A percentile compares a stretch with the other conserved stretches of the same genome.
Conservation (phyloP, 306 rosid genomes). For the Vigna radiata region DNA sequence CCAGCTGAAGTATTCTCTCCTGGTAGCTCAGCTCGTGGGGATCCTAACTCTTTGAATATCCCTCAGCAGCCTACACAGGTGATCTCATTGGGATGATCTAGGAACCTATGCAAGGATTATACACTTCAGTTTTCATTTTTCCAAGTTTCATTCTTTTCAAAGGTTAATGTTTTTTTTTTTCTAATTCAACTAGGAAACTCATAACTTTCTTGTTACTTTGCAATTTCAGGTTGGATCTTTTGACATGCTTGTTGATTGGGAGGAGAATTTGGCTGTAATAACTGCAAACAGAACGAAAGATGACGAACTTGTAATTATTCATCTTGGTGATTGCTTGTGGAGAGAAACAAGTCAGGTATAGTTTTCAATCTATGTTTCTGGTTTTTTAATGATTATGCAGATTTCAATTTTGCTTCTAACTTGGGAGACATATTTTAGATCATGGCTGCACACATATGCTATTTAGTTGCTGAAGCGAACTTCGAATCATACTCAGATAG, state of each 20-base stretch:
- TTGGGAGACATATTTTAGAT: constrained; percentile 61
- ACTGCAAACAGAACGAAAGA: constrained; percentile 96
- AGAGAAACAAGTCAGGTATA: constrained; percentile 87
- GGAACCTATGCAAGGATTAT: constrained; percentile 1
- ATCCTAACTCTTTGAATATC: constrained; percentile 45
- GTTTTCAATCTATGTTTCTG: constrained; percentile 10
- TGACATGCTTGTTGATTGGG: constrained; percentile 92
- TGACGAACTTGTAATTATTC: constrained; percentile 89
- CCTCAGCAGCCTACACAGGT: constrained; percentile 74
- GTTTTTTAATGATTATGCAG: not conserved
- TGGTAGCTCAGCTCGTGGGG: constrained; percentile 44
- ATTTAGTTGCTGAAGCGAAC: constrained; percentile 92
- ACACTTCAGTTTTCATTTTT: constrained; percentile 17
- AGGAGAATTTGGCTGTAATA: constrained; percentile 91
- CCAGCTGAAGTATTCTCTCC: constrained; percentile 89
- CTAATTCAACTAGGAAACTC: constrained; percentile 31
- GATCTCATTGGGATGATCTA: constrained; percentile 42
- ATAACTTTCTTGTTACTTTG: constrained; percentile 35
- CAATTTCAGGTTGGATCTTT: constrained; percentile 63
- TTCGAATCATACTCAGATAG: constrained; percentile 87
- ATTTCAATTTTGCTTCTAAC: constrained; percentile 40
- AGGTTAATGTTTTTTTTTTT: constrained; percentile 10
- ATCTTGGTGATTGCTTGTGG: constrained; percentile 96
- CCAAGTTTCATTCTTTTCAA: constrained; percentile 13
- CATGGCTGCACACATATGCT: constrained; percentile 94